Percentiles rank a stretch among this genome's conserved stretches.
Evolutionary conservation across 2,329 filamentous ascomycete species (phyloP).

Genomic region (Colletotrichum nymphaeae): DNA sequence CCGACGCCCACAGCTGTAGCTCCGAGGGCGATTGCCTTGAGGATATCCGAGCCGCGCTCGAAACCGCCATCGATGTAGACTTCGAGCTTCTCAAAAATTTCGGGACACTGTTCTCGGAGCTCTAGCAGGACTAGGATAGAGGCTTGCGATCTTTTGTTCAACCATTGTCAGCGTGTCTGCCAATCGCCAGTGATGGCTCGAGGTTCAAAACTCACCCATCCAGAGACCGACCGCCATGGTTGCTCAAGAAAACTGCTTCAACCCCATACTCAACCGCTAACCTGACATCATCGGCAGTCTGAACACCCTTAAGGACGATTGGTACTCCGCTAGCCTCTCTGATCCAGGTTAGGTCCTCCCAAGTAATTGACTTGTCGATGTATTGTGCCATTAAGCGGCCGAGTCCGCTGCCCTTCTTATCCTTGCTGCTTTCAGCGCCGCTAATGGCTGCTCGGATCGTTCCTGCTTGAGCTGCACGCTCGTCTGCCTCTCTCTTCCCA

Average conservation of each 20-base stretch:
- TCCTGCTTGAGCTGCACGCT: conserved; percentile 57
- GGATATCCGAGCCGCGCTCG: conserved; percentile 74
- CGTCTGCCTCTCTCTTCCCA: conserved; percentile 63
- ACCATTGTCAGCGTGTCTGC: conserved; percentile 62
- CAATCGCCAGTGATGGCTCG: conserved; percentile 59
- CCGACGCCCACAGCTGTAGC: conserved; percentile 75
- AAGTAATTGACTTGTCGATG: conserved; percentile 67
- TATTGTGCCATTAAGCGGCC: conserved; percentile 57
- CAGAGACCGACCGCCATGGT: conserved; percentile 73
- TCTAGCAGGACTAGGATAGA: conserved; percentile 35
- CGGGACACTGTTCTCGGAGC: conserved; percentile 61
- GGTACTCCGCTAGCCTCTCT: conserved; percentile 60
- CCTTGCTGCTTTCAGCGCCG: conserved; percentile 58
- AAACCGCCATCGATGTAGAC: conserved; percentile 76
- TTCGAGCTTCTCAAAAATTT: conserved; percentile 43
- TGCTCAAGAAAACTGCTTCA: conserved; percentile 76
- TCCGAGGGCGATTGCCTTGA: conserved; percentile 76
- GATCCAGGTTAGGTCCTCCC: conserved; percentile 75
- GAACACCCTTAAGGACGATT: conserved; percentile 76
- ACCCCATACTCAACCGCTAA: conserved; percentile 69
- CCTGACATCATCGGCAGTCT: conserved; percentile 71
- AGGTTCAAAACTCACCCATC: conserved; percentile 48
- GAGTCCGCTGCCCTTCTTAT: conserved; percentile 64
- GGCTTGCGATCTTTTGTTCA: conserved; percentile 44
- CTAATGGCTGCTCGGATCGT: conserved; percentile 52